phyloP scores from a whole-genome alignment of 2,329 filamentous ascomycete genomes.

The Talaromyces sp. region DNA sequence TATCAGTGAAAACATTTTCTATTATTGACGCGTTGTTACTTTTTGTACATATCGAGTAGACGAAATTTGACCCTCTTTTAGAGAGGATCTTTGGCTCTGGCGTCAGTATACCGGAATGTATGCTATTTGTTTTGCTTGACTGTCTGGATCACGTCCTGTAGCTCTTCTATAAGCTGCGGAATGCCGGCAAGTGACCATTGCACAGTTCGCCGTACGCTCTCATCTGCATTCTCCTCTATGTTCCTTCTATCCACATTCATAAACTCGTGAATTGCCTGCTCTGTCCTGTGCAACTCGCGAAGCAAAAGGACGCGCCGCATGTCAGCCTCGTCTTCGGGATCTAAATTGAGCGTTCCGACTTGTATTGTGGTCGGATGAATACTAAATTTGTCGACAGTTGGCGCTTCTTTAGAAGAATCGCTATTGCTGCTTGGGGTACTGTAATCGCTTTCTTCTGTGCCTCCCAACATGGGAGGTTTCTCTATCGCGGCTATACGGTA shows the following conservation, averaged over 20 bases:
- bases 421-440: not conserved
- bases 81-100: no score
- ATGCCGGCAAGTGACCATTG: conserved; percentile 2
- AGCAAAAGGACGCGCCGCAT: conserved; percentile 4
- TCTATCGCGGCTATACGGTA: conserved; percentile 6
- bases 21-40: not conserved
- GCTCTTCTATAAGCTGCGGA: not conserved
- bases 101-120: no score
- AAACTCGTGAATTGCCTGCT: conserved; percentile 2
- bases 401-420: not conserved
- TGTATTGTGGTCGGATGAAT: not conserved
- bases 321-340: conserved; percentile 1
- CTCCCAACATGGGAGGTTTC: not conserved
- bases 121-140: not conserved
- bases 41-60: no score
- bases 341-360: not conserved
- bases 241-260: conserved; percentile 1
- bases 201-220: not conserved
- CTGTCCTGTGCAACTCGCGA: not conserved
- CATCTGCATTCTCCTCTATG: conserved; percentile 3
- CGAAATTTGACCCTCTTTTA: no score
- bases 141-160: not conserved
- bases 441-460: not conserved
- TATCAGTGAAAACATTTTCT: conserved; percentile 10
- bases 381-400: not conserved